phyloP scores from a whole-genome alignment of 108 stramenopile species.

The Heterococcus sp. region DNA sequence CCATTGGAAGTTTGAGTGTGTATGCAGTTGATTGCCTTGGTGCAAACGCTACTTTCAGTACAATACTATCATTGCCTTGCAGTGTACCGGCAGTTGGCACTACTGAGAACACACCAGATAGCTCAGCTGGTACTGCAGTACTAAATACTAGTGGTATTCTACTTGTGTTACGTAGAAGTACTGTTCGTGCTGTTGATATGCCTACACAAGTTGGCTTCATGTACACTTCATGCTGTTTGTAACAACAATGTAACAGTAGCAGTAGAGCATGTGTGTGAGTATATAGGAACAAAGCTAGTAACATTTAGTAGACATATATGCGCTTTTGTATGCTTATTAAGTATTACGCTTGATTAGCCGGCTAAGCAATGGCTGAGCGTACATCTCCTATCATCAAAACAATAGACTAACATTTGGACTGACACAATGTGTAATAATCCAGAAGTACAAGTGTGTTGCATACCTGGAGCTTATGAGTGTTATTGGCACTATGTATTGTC shows the following conservation, averaged over 20 bases:
- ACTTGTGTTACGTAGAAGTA: constrained; percentile 3
- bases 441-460: no score
- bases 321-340: no score
- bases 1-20: constrained; percentile 13
- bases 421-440: not conserved
- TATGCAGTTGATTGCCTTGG: constrained; percentile 29
- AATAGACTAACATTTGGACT: not conserved
- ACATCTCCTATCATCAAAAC: not conserved
- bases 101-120: constrained; percentile 19
- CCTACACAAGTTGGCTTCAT: constrained; percentile 51
- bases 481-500: no score
- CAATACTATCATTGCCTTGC: constrained; percentile 28
- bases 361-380: not conserved
- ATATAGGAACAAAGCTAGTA: no score
- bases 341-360: not conserved
- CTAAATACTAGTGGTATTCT: constrained; percentile 40
- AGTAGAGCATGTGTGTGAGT: no score
- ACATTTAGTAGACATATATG: no score
- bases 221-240: constrained; percentile 1
- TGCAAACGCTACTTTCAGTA: constrained; percentile 23
- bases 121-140: constrained; percentile 18
- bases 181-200: constrained; percentile 7
- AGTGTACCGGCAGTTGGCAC: constrained; percentile 20
- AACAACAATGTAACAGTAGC: no score
- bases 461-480: no score